Evolutionary conservation across 2,329 filamentous ascomycete species (phyloP).

Genomic region (Cladophialophora chaetospira): DNA sequence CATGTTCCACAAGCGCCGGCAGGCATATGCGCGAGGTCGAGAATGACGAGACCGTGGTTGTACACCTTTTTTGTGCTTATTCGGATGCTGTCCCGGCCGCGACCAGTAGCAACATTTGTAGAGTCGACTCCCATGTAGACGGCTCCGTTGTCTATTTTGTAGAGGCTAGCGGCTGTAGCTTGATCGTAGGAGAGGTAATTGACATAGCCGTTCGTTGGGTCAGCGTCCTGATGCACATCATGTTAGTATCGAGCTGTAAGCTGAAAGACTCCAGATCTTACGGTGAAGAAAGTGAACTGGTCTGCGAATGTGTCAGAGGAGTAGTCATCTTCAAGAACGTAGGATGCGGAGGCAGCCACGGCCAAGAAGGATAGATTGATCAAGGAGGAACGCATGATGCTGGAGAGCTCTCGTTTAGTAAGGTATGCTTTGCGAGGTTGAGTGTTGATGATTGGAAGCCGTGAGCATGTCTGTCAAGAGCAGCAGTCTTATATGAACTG

Average conservation of each 20-base stretch:
- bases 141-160: slow-evolving; percentile 56
- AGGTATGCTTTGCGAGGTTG: not conserved
- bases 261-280: slow-evolving; percentile 32
- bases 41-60: slow-evolving; percentile 68
- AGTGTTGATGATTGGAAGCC: slow-evolving; percentile 12
- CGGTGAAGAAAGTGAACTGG: slow-evolving; percentile 56
- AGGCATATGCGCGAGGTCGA: slow-evolving; percentile 75
- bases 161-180: slow-evolving; percentile 60
- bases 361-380: slow-evolving; percentile 17
- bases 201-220: slow-evolving; percentile 78
- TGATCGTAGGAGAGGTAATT: slow-evolving; percentile 62
- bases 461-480: slow-evolving; percentile 6
- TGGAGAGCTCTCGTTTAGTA: not conserved
- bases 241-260: not conserved
- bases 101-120: slow-evolving; percentile 55
- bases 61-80: slow-evolving; percentile 67
- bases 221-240: slow-evolving; percentile 46
- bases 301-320: slow-evolving; percentile 51
- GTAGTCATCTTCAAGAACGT: slow-evolving; percentile 53
- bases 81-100: slow-evolving; percentile 70
- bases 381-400: slow-evolving; percentile 24
- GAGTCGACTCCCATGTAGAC: slow-evolving; percentile 73
- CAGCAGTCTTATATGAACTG: slow-evolving; percentile 21
- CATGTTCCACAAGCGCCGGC: slow-evolving; percentile 71
- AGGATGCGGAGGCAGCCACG: slow-evolving; percentile 36